phyloP scores from a whole-genome alignment of 257 asterid species.

The Verbascum thapsus region DNA sequence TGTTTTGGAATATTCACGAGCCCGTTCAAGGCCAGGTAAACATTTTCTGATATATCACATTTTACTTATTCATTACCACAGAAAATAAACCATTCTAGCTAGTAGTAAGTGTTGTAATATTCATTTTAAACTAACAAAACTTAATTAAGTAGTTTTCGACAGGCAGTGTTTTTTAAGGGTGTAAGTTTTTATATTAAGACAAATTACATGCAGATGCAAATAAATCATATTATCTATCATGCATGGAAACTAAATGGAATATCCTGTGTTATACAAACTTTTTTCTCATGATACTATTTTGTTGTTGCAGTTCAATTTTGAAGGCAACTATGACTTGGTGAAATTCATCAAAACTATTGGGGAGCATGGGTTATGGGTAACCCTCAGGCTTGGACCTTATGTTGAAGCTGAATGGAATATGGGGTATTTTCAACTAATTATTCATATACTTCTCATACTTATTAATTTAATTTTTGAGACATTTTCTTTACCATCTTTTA shows the following conservation, averaged over 20 bases:
- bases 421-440: constrained; percentile 47
- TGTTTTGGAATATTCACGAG: constrained; percentile 95
- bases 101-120: too few relatives aligned
- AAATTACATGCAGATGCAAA: too few relatives aligned
- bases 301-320: constrained; percentile 56
- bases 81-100: too few relatives aligned
- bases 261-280: too few relatives aligned
- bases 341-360: constrained; percentile 65
- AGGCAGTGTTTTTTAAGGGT: too few relatives aligned
- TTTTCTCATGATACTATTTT: too few relatives aligned
- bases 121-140: too few relatives aligned
- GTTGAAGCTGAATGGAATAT: constrained; percentile 95
- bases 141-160: too few relatives aligned
- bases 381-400: constrained; percentile 89
- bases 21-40: constrained; percentile 78
- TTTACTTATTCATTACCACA: too few relatives aligned
- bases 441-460: neutral
- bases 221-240: too few relatives aligned
- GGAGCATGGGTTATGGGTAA: constrained; percentile 73
- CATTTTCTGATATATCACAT: neutral
- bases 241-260: too few relatives aligned
- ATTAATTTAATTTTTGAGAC: neutral
- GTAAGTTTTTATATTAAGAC: too few relatives aligned
- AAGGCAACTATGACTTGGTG: constrained; percentile 68
- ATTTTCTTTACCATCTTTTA: neutral